A percentile compares a stretch with the other conserved stretches of the same genome.
Conservation (phyloP, 495 filamentous ascomycete species). For the Neurospora sp. region DNA sequence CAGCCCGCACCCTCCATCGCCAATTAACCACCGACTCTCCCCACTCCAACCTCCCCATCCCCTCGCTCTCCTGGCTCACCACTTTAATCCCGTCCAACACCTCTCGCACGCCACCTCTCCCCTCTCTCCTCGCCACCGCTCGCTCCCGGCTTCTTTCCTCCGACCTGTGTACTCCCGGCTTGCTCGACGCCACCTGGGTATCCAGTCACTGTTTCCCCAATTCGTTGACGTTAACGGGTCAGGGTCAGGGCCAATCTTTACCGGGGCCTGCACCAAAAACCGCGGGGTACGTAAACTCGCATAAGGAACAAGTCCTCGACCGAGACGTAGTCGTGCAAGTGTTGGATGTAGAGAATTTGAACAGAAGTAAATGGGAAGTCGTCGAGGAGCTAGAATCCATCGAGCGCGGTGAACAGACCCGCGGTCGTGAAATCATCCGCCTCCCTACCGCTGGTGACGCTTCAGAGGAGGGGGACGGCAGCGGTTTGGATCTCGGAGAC, state of each 20-base stretch:
- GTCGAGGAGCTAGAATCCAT: constrained; percentile 76
- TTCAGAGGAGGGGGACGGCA: constrained; percentile 7
- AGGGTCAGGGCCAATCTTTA: too few species aligned
- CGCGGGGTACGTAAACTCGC: too few species aligned
- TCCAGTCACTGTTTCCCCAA: constrained; percentile 46
- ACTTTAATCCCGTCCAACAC: constrained; percentile 16
- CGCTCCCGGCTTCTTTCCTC: constrained; percentile 69
- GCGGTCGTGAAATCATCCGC: constrained; percentile 75
- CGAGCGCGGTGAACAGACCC: constrained; percentile 72
- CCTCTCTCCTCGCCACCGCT: constrained; percentile 67
- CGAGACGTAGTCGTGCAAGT: constrained; percentile 68
- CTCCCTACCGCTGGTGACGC: constrained; percentile 39
- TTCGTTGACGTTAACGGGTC: not conserved
- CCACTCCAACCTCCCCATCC: constrained; percentile 21
- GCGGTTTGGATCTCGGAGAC: constrained; percentile 7
- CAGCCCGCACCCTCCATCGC: not conserved
- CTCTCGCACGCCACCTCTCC: constrained; percentile 42
- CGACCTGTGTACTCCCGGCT: constrained; percentile 57
- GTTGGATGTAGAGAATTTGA: constrained; percentile 73
- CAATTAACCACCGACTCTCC: constrained; percentile 30
- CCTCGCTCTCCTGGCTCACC: constrained; percentile 30
- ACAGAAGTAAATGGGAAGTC: constrained; percentile 56
- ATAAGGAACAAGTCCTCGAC: constrained; percentile 41
- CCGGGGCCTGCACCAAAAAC: not conserved
- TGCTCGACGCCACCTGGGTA: constrained; percentile 29